These are phyloP conservation scores for Nakazawaea populi DNA, from an alignment of 805 yeast species.

Conservation along the genomic window DNA sequence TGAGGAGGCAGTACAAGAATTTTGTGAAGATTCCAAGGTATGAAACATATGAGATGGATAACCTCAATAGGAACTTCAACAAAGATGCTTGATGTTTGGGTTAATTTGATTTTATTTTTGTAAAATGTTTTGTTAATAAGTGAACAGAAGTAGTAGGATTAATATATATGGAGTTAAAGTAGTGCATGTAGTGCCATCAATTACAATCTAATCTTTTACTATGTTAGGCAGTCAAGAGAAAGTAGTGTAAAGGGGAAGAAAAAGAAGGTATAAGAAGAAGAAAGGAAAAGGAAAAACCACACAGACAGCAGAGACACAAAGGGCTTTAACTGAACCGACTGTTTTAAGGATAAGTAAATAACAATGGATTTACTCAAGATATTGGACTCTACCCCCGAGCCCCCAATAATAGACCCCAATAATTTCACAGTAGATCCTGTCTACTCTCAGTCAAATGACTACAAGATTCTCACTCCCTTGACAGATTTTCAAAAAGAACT, in stretches of 20 bases:
- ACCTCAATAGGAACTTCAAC: background rate
- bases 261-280: too few species aligned
- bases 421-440: conserved; percentile 28
- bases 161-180: too few species aligned
- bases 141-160: too few species aligned
- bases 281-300: background rate
- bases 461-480: conserved; percentile 77
- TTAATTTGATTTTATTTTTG: too few species aligned
- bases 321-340: background rate
- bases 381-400: conserved; percentile 80
- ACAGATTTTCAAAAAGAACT: conserved; percentile 81
- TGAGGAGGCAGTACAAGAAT: conserved; percentile 5
- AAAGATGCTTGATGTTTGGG: background rate
- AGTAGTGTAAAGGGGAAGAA: background rate
- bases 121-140: too few species aligned
- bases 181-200: too few species aligned
- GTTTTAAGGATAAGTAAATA: background rate
- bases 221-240: background rate
- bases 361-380: conserved; percentile 73
- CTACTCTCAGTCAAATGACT: conserved; percentile 50
- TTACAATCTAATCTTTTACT: background rate
- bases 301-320: background rate
- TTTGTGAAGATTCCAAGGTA: background rate
- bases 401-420: conserved; percentile 62
- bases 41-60: conserved; percentile 2